Percentiles rank a stretch among this genome's conserved stretches.
phyloP scores from a whole-genome alignment of 345 rosid genomes.

The Brassica incana region DNA sequence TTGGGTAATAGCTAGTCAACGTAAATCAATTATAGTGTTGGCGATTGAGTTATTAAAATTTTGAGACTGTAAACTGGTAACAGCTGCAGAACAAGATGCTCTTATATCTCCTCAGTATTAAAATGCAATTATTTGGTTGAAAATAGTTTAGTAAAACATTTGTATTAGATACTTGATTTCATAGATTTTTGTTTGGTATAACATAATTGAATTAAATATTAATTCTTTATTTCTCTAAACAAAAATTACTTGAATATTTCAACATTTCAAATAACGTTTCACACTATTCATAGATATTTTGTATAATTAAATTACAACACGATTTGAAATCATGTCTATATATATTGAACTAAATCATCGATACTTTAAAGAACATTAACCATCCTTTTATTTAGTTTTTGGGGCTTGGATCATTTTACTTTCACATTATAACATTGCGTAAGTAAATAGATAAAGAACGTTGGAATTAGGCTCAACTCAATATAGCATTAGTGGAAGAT shows the following conservation, averaged over 20 bases:
- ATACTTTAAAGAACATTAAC: background rate
- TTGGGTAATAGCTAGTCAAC: conserved; percentile 1
- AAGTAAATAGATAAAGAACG: conserved; percentile 29
- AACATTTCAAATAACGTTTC: background rate
- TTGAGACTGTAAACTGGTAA: background rate
- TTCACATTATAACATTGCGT: background rate
- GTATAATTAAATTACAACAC: background rate
- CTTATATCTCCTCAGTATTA: background rate
- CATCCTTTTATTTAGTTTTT: background rate
- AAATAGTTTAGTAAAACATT: background rate
- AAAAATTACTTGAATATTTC: background rate
- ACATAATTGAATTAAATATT: background rate
- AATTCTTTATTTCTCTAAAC: background rate
- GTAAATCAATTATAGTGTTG: background rate
- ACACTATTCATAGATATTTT: background rate
- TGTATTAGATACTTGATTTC: background rate
- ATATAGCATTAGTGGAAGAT: conserved; percentile 20
- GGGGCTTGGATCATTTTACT: background rate
- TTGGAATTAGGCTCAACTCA: conserved; percentile 34
- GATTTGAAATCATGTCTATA: background rate
- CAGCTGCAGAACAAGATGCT: background rate
- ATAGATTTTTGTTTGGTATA: background rate
- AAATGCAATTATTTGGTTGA: background rate
- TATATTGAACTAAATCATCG: background rate
- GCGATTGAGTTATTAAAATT: background rate